Evolutionary conservation across 2,329 filamentous ascomycete species (phyloP), one percentile per base, ranked within the genome.

Genomic region (Westerdykella aurantiaca): DNA sequence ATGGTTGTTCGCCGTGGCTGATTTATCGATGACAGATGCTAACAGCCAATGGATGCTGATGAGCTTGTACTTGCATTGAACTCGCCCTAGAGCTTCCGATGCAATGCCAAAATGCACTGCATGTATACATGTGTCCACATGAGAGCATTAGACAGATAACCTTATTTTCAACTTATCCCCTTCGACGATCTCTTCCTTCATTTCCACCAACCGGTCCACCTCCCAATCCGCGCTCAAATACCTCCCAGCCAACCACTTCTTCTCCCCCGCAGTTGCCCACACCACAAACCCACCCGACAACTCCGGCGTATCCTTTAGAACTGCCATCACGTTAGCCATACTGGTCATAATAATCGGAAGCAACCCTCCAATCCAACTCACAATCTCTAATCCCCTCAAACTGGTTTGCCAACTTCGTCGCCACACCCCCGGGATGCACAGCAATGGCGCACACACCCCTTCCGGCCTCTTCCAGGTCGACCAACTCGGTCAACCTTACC

Each of bases 401-500:
- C 17, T 34, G 25, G 22, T 23, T 34, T 11, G 41, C 31, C 44
- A 56, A 31, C 23, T 57, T 50, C 17, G 61, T 63, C 23, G 23
- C 18, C 6, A 66, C 54, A 35, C 48, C 55, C 1, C 63, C 63
- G 1, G 61, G 61, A 45, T 66, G 60, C 10, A 65, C 35, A 6
- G 44, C 46, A 14, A 54, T 45, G 14, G 52, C 52, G 23, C 51
- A 46, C 0, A 64, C 45, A 2, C 61, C 60, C 41, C 57, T 43
- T 0, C n/a, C 43, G 0, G 43, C 50, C 43, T 63, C 60, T 41
- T 79, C 78, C 0, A 57, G 58, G 33, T 67, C 63, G 7, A 77
- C 48, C 48, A 70, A 74, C 52, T 80, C 76, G 1, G 70, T 73
- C 37, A 80, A 66, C 10, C 74, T 64, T 13, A 72, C 52, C 21